These are phyloP conservation scores for Pichia norvegensis DNA, from an alignment of 1,139 yeast genomes.

Conservation along the genomic window DNA sequence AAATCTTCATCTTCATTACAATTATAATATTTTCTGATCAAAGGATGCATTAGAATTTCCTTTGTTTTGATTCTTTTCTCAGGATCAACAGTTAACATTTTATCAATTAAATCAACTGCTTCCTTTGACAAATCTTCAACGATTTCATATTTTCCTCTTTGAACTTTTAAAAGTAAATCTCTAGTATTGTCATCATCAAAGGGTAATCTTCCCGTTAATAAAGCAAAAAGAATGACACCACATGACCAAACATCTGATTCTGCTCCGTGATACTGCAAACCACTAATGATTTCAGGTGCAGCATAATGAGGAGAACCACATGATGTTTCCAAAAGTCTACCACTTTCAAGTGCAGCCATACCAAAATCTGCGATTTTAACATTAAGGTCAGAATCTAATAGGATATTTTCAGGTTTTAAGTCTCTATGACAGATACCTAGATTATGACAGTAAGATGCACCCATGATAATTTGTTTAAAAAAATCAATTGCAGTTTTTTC, in stretches of 20 bases:
- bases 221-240: constrained; percentile 89
- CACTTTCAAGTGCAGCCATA: constrained; percentile 97
- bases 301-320: constrained; percentile 99
- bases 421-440: constrained; percentile 94
- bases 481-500: constrained; percentile 86
- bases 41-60: constrained; percentile 70
- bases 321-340: constrained; percentile 78
- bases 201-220: constrained; percentile 90
- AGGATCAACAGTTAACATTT: constrained; percentile 80
- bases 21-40: constrained; percentile 64
- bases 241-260: constrained; percentile 99
- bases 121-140: constrained; percentile 72
- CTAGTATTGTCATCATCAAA: constrained; percentile 95
- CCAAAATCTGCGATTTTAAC: constrained; percentile 98
- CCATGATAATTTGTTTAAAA: constrained; percentile 86
- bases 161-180: constrained; percentile 77
- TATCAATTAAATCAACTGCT: constrained; percentile 77
- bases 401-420: constrained; percentile 86
- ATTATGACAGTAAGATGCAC: constrained; percentile 89
- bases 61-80: constrained; percentile 64
- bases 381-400: constrained; percentile 77
- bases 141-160: constrained; percentile 79
- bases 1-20: constrained; percentile 23
- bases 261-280: constrained; percentile 89
- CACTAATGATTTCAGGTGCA: constrained; percentile 95